Base-by-base conservation (phyloP, 345 rosid genomes). In the Euphorbia pulcherrima region DNA sequence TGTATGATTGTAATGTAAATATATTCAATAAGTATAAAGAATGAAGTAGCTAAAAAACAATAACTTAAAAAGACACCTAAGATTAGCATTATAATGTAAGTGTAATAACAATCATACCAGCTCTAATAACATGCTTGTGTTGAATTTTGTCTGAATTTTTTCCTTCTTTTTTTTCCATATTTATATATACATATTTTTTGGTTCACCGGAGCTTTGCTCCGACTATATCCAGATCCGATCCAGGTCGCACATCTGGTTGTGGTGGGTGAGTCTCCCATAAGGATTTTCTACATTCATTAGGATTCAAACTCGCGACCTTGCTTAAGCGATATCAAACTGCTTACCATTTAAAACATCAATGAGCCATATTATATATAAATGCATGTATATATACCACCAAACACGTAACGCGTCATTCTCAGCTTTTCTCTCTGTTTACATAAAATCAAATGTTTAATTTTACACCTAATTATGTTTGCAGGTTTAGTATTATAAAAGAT, bases 371-470 rank as follows among this genome's bases (percentile, higher is more conserved):
- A n/a, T n/a, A n/a, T n/a, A n/a, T n/a, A n/a, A n/a, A n/a, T n/a
- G n/a, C n/a, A n/a, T n/a, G n/a, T n/a, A 71, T 72, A 73, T 30
- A 56, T 16, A 74, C 33, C 75, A 41, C 68, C 65, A n/a, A 61
- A 77, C 86, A 77, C 79, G 67, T 62, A 75, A 73, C 73, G 76
- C 72, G 41, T 70, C 76, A 28, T 68, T 65, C 64, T 68, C 73
- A 40, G 26, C 50, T 60, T 51, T n/a, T 29, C 24, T 47, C 26
- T 18, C n/a, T 44, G 21, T 23, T 28, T 33, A 2, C 7, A 33
- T 33, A 33, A 2, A 33, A 33, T 33, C 37, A 2, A 33, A 33
- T 33, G 37, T 33, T 33, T n/a, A n/a, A n/a, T n/a, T 33, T 1
- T 24, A 2, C 20, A n/a, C 16, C 28, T n/a, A 24, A 8, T 57